phyloP scores from a whole-genome alignment of 2,329 filamentous ascomycete species.

The Cladophialophora immunda region DNA sequence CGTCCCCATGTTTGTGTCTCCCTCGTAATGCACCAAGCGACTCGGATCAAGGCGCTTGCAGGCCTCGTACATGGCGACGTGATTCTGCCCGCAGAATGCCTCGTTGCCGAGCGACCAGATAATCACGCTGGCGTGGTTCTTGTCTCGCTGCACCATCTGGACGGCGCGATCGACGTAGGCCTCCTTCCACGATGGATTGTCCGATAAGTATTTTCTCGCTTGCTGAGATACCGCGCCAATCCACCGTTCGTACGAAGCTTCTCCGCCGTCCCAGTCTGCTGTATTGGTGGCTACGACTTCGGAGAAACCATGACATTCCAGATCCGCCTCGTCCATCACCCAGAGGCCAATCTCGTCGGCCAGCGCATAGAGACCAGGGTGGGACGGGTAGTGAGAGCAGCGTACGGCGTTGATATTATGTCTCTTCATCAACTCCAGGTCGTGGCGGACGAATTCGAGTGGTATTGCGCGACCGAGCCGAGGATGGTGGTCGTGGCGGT shows the following conservation, averaged over 20 bases:
- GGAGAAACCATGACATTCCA: constrained; percentile 49
- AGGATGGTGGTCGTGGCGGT: constrained; percentile 76
- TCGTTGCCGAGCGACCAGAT: constrained; percentile 80
- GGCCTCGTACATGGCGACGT: constrained; percentile 72
- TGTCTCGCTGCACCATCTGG: constrained; percentile 72
- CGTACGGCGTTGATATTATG: constrained; percentile 77
- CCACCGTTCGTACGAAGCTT: constrained; percentile 23
- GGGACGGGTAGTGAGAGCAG: constrained; percentile 72
- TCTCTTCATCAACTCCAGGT: constrained; percentile 73
- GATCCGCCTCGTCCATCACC: constrained; percentile 50
- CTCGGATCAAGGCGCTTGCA: constrained; percentile 65
- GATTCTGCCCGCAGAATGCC: constrained; percentile 74
- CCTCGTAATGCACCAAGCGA: constrained; percentile 72
- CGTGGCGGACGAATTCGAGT: constrained; percentile 66
- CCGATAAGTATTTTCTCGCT: constrained; percentile 43
- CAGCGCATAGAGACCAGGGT: constrained; percentile 44
- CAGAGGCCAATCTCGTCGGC: constrained; percentile 49
- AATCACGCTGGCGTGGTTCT: constrained; percentile 75
- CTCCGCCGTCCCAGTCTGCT: constrained; percentile 10
- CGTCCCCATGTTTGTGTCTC: constrained; percentile 65
- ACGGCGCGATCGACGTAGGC: constrained; percentile 74
- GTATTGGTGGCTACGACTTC: constrained; percentile 8
- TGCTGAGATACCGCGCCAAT: constrained; percentile 26
- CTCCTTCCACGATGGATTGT: constrained; percentile 54
- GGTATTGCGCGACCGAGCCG: constrained; percentile 70